phyloP scores from a whole-genome alignment of 164 flowering plant species.

The Kingdonia uniflora region DNA sequence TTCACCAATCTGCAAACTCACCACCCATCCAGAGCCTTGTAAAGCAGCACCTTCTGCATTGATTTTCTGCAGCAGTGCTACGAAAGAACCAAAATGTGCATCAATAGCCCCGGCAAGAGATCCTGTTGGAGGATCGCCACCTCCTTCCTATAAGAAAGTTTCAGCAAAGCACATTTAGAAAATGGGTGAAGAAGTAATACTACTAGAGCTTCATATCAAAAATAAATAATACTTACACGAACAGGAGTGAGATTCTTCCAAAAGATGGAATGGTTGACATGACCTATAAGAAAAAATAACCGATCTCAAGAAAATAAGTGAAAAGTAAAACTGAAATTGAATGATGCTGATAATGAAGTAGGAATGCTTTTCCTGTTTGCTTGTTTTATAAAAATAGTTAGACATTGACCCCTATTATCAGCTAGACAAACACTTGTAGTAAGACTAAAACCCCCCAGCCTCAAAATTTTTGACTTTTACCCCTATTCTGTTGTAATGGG shows the following conservation, averaged over 20 bases:
- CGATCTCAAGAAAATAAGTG: too few species aligned
- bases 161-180: not conserved
- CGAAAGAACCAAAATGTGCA: constrained; percentile 67
- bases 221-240: constrained; percentile 33
- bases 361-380: too few species aligned
- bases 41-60: constrained; percentile 91
- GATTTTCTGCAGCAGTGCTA: constrained; percentile 53
- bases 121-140: constrained; percentile 88
- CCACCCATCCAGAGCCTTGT: constrained; percentile 99
- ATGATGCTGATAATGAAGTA: too few species aligned
- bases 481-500: too few species aligned
- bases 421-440: too few species aligned
- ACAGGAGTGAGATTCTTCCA: constrained; percentile 89
- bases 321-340: too few species aligned
- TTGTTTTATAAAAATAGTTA: too few species aligned
- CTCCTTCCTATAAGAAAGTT: constrained; percentile 64
- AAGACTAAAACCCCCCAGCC: too few species aligned
- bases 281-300: constrained; percentile 49
- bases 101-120: constrained; percentile 76
- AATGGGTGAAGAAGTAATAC: not conserved
- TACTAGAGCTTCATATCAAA: too few species aligned
- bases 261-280: constrained; percentile 90
- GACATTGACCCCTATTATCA: too few species aligned
- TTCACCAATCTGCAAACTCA: constrained; percentile 19
- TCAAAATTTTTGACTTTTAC: too few species aligned